Percentiles rank a stretch among this genome's conserved stretches.
These are phyloP conservation scores for Plenodomus tracheiphilus DNA, from an alignment of 2,329 filamentous ascomycete species.

Conservation along the genomic window DNA sequence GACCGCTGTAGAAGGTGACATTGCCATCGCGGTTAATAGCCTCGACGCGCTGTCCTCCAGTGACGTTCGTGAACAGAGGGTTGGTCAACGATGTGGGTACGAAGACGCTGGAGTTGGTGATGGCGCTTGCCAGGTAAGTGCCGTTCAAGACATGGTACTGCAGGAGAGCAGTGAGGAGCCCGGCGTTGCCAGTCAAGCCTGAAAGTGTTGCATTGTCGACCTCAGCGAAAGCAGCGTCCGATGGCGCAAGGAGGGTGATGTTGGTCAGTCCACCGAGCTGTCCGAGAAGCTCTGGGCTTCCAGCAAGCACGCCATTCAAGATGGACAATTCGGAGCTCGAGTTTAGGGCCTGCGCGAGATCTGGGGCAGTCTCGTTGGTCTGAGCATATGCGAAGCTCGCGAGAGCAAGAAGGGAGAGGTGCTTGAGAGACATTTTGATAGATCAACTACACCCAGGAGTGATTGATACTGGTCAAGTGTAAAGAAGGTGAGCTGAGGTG, in stretches of 20 bases:
- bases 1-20: constrained; percentile 57
- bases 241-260: constrained; percentile 63
- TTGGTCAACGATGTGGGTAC: constrained; percentile 56
- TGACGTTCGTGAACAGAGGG: constrained; percentile 59
- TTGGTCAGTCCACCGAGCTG: constrained; percentile 50
- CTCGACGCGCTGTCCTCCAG: constrained; percentile 62
- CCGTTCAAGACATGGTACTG: constrained; percentile 64
- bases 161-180: constrained; percentile 52
- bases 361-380: constrained; percentile 12
- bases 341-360: constrained; percentile 22
- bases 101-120: constrained; percentile 50
- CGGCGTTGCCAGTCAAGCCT: constrained; percentile 32
- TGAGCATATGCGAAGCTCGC: constrained; percentile 40
- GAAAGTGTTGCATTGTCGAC: constrained; percentile 44
- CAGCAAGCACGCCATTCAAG: constrained; percentile 42
- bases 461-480: constrained; percentile 1
- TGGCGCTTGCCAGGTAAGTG: constrained; percentile 45
- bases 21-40: constrained; percentile 47
- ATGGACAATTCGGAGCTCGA: constrained; percentile 31
- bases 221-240: constrained; percentile 53
- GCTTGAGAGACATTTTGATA: constrained; percentile 46
- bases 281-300: constrained; percentile 42
- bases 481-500: constrained; percentile 2
- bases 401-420: constrained; percentile 42
- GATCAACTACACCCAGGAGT: background rate